A percentile compares a stretch with the other conserved stretches of the same genome.
These are phyloP conservation scores for Alternaria brassicicola DNA, from an alignment of 2,329 filamentous ascomycete genomes.

Conservation along the genomic window DNA sequence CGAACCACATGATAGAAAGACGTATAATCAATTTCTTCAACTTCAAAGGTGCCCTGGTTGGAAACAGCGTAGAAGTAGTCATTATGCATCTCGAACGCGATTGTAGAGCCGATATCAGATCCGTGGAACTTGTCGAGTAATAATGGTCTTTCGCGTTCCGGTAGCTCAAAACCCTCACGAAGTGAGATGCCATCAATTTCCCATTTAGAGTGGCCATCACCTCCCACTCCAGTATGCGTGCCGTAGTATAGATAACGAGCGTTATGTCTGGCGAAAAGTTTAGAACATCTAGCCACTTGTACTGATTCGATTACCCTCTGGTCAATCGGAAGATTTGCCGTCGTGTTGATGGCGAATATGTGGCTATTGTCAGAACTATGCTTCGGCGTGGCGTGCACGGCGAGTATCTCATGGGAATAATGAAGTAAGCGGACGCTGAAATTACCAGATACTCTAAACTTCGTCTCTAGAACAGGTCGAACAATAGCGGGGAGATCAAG, in stretches of 20 bases:
- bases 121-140: slow-evolving; percentile 66
- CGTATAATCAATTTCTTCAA: slow-evolving; percentile 69
- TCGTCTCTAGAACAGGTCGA: slow-evolving; percentile 6
- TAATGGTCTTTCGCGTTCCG: slow-evolving; percentile 49
- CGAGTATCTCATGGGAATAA: slow-evolving; percentile 43
- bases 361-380: slow-evolving; percentile 21
- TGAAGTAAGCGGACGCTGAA: slow-evolving; percentile 36
- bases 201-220: slow-evolving; percentile 68
- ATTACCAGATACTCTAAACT: slow-evolving; percentile 48
- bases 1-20: slow-evolving; percentile 73
- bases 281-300: slow-evolving; percentile 48
- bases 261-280: slow-evolving; percentile 72
- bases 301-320: slow-evolving; percentile 46
- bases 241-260: slow-evolving; percentile 68
- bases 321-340: slow-evolving; percentile 23
- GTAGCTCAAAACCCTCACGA: slow-evolving; percentile 53
- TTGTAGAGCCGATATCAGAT: slow-evolving; percentile 67
- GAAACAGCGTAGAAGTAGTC: slow-evolving; percentile 72
- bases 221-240: slow-evolving; percentile 62
- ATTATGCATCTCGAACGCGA: slow-evolving; percentile 74
- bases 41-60: slow-evolving; percentile 66
- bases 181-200: slow-evolving; percentile 55
- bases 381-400: slow-evolving; percentile 28
- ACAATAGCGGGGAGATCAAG: slow-evolving; percentile 32
- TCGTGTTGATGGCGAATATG: slow-evolving; percentile 38